Conservation (phyloP, 257 asterid genomes). For the Fraxinus quadrangulata region DNA sequence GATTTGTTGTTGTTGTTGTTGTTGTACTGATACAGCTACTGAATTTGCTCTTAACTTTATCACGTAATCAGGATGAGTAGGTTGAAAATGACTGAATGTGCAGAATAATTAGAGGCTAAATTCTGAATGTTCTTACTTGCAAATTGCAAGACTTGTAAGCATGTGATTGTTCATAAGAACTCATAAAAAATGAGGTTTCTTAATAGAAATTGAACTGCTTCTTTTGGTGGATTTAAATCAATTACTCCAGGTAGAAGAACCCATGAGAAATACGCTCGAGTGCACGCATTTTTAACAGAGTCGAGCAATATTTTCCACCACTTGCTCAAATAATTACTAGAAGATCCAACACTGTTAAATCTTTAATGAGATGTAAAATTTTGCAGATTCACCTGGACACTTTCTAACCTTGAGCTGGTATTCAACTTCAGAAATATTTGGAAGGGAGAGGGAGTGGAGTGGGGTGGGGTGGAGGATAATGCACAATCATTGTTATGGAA, state of each 20-base stretch:
- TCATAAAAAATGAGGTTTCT: background rate
- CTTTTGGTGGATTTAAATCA: background rate
- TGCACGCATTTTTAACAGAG: too few species aligned
- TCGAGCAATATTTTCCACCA: too few species aligned
- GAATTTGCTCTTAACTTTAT: background rate
- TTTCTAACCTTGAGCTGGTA: background rate
- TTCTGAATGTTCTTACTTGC: background rate
- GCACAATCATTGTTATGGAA: background rate
- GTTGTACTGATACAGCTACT: background rate
- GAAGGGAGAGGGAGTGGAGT: constrained; percentile 5
- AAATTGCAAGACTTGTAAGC: background rate
- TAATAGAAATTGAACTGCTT: background rate
- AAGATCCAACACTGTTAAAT: too few species aligned
- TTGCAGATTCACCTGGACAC: background rate
- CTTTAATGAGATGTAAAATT: too few species aligned
- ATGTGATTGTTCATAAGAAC: background rate
- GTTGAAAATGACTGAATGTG: background rate
- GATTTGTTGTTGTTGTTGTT: background rate
- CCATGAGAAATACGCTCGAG: too few species aligned
- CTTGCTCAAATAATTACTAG: background rate
- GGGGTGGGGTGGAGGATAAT: background rate
- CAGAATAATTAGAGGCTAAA: background rate
- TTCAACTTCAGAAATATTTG: background rate
- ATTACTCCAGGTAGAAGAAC: background rate
- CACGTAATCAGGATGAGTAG: background rate